Evolutionary conservation across 148 eudicot species (phyloP).

Genomic region (Fagopyrum esculentum): DNA sequence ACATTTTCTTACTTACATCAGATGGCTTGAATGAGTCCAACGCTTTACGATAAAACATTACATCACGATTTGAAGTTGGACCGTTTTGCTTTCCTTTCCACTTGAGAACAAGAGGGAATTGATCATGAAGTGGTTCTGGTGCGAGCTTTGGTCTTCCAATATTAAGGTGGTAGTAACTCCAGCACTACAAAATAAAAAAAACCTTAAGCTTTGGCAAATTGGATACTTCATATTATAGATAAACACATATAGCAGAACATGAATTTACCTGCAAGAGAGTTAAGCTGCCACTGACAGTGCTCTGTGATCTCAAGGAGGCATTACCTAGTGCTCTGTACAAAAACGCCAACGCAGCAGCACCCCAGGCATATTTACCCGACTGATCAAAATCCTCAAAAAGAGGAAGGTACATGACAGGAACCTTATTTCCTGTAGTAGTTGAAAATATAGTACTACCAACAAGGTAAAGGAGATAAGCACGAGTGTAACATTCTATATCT

Average conservation of each 20-base stretch:
- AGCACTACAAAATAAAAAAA: slow-evolving; percentile 41
- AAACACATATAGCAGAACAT: not conserved
- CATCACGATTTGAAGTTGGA: slow-evolving; percentile 84
- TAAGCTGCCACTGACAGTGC: slow-evolving; percentile 96
- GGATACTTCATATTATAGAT: not conserved
- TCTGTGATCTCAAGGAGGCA: slow-evolving; percentile 89
- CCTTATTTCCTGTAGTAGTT: slow-evolving; percentile 97
- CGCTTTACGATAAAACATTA: slow-evolving; percentile 87
- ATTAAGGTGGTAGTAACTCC: slow-evolving; percentile 96
- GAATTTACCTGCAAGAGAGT: slow-evolving; percentile 75
- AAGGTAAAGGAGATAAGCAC: slow-evolving; percentile 95
- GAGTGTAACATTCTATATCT: slow-evolving; percentile 60
- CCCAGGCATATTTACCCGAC: slow-evolving; percentile 96
- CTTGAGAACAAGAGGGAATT: slow-evolving; percentile 85
- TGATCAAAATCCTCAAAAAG: slow-evolving; percentile 82
- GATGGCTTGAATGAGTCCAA: slow-evolving; percentile 64
- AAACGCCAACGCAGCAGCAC: slow-evolving; percentile 89
- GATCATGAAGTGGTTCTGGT: slow-evolving; percentile 69
- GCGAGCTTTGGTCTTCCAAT: slow-evolving; percentile 90
- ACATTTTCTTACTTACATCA: slow-evolving; percentile 48
- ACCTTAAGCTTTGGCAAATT: not conserved
- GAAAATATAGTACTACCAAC: slow-evolving; percentile 98
- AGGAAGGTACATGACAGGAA: slow-evolving; percentile 98
- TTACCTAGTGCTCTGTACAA: slow-evolving; percentile 96
- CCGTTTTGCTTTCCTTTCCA: slow-evolving; percentile 98